Conservation (phyloP, 495 filamentous ascomycete species). For the Neurospora sp. region DNA sequence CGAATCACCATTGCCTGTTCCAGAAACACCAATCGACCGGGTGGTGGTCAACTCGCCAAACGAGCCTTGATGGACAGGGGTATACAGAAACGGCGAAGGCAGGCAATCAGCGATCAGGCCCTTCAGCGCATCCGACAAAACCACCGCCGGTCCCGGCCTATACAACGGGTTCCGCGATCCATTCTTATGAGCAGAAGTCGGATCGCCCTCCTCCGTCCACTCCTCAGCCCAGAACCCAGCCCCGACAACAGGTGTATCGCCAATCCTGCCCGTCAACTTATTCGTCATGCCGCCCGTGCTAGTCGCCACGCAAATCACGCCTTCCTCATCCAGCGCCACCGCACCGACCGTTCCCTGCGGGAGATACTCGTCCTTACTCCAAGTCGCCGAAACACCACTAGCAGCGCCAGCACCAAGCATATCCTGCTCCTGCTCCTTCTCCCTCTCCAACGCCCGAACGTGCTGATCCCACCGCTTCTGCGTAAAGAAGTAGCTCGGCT, state of each 20-base stretch:
- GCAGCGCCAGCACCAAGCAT: neutral
- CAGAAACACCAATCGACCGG: slow-evolving; percentile 61
- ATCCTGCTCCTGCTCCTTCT: slow-evolving; percentile 15
- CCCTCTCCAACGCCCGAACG: slow-evolving; percentile 48
- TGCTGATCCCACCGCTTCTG: slow-evolving; percentile 78
- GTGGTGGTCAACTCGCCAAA: slow-evolving; percentile 17
- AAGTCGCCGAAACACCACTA: slow-evolving; percentile 22
- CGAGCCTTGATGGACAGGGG: slow-evolving; percentile 11
- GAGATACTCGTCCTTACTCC: slow-evolving; percentile 49
- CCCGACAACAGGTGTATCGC: slow-evolving; percentile 78
- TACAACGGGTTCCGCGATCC: neutral
- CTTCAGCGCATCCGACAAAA: slow-evolving; percentile 28
- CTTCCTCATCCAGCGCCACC: slow-evolving; percentile 63
- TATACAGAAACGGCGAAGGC: slow-evolving; percentile 30
- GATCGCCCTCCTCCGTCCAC: slow-evolving; percentile 43
- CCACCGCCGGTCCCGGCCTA: slow-evolving; percentile 23
- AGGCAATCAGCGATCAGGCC: slow-evolving; percentile 43
- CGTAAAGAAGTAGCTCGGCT: slow-evolving; percentile 66
- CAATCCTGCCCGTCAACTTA: slow-evolving; percentile 74
- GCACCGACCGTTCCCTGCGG: slow-evolving; percentile 80
- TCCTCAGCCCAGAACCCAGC: slow-evolving; percentile 88
- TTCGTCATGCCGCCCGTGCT: slow-evolving; percentile 86
- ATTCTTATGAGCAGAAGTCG: slow-evolving; percentile 1
- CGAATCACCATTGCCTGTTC: slow-evolving; percentile 85
- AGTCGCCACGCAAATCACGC: slow-evolving; percentile 67